phyloP scores from a whole-genome alignment of 768 basidiomycete genomes.

The Inosperma sp. region DNA sequence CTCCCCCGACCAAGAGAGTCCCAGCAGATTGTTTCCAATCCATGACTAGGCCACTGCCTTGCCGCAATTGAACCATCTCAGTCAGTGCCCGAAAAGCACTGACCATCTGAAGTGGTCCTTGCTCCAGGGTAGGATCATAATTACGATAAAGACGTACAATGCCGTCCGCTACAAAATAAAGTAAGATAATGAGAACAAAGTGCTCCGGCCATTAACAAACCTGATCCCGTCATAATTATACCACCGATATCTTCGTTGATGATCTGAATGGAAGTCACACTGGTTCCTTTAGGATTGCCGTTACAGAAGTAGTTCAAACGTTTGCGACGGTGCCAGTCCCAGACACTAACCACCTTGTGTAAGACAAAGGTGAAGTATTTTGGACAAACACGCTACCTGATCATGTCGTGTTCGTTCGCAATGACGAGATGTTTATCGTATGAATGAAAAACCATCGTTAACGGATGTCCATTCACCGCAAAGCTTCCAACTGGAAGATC shows the following conservation, averaged over 20 bases:
- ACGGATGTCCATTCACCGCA: constrained; percentile 53
- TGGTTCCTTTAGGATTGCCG: constrained; percentile 76
- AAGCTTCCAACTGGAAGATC: constrained; percentile 66
- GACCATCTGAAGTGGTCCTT: constrained; percentile 82
- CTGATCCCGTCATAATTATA: constrained; percentile 81
- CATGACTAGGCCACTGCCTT: constrained; percentile 78
- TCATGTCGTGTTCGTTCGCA: constrained; percentile 80
- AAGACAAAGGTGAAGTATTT: too few species aligned
- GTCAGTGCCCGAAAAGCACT: constrained; percentile 88
- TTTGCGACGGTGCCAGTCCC: constrained; percentile 87
- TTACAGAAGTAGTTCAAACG: constrained; percentile 83
- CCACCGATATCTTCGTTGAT: constrained; percentile 96
- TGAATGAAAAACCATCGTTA: constrained; percentile 84
- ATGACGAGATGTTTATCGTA: constrained; percentile 87
- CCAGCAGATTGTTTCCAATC: constrained; percentile 94
- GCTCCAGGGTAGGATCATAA: constrained; percentile 71
- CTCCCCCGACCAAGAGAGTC: constrained; percentile 83
- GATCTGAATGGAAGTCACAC: constrained; percentile 83
- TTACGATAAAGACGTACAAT: constrained; percentile 89
- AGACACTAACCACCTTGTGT: too few species aligned
- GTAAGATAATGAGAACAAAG: background rate
- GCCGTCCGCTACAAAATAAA: constrained; percentile 66
- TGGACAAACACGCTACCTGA: too few species aligned
- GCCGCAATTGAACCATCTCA: constrained; percentile 68
- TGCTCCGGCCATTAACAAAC: constrained; percentile 38